Evolutionary conservation across 139 green algal genomes (phyloP), one percentile per base, ranked within the genome.

Genomic region (Asterochloris sp.): DNA sequence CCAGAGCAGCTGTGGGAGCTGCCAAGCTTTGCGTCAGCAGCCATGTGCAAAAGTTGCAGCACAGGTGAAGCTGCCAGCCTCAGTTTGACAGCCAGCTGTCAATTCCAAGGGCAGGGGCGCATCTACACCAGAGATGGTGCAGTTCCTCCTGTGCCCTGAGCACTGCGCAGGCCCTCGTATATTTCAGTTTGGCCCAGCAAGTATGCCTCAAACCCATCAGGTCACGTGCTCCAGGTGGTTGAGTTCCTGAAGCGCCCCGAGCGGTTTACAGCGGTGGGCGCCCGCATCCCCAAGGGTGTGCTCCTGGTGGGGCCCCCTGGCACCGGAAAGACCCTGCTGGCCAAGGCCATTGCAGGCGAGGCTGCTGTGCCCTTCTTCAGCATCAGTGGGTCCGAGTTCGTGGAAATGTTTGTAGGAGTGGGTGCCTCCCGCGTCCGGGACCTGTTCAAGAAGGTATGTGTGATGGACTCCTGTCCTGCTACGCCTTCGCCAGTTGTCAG

Each of bases 211-310:
- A n/a, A 54, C 38, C 38, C n/a, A n/a, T 4, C 13, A 13, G 27
- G 74, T 28, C 13, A 12, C 60, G 6, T 69, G 23, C n/a, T 74
- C 21, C 80, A 93, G 90, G 96, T 99, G 29, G 97, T 99, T 11
- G 97, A 99, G 87, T 99, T 99, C 91, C 89, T 99, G 87, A 99
- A 99, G 93, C 93, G 96, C 80, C 97, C 97, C 11, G 97, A 99
- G 91, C 94, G 96, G 78, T 99, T 99, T 92, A 99, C 97, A 19
- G 92, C 94, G 0, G 95, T 99, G 85, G 97, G 97, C 54, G 97
- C 97, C 38, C 94, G 95, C 83, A 99, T 99, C 85, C 97, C 97
- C 88, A 99, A 99, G 92, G 96, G 96, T 28, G 92, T 98, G 66
- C 94, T 99, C 79, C 93, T 99, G 69, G 96, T 99, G 28, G 96